These are phyloP conservation scores for Ceratocystis smalleyi DNA, from an alignment of 2,329 filamentous ascomycete species.

Conservation along the genomic window DNA sequence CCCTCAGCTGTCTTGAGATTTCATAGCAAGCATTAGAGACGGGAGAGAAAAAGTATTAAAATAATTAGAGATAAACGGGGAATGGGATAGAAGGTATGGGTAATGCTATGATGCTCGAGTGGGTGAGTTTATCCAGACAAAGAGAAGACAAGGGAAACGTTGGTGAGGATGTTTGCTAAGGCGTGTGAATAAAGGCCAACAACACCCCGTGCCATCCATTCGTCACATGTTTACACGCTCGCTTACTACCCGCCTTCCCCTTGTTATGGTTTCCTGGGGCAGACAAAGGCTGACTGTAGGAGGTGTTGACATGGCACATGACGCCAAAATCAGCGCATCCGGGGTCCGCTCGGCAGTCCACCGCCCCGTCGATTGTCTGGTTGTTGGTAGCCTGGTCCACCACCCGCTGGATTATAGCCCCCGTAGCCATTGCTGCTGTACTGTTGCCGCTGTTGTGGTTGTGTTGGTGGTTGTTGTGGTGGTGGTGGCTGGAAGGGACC, in stretches of 20 bases:
- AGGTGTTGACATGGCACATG: neutral
- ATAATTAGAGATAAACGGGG: neutral
- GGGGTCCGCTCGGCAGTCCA: conserved; percentile 22
- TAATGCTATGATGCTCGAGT: conserved; percentile 4
- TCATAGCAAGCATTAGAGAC: neutral
- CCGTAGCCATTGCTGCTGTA: neutral
- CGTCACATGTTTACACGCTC: neutral
- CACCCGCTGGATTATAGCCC: conserved; percentile 21
- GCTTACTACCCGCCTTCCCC: neutral
- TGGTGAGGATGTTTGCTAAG: neutral
- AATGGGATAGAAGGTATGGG: neutral
- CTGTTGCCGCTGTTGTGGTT: neutral
- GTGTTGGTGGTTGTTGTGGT: conserved; percentile 7
- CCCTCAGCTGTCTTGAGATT: no score
- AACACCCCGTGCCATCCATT: neutral
- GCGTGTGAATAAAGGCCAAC: neutral
- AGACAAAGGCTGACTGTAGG: no score
- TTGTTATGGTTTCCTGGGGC: no score
- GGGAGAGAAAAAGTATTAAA: neutral
- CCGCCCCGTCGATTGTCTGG: conserved; percentile 7
- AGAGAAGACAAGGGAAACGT: neutral
- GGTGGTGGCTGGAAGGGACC: conserved; percentile 33
- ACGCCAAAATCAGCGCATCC: conserved; percentile 27
- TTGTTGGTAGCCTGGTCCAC: conserved; percentile 18
- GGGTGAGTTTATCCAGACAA: neutral